Conservation (phyloP, 352 stramenopile genomes). For the Lagenidium sp. region DNA sequence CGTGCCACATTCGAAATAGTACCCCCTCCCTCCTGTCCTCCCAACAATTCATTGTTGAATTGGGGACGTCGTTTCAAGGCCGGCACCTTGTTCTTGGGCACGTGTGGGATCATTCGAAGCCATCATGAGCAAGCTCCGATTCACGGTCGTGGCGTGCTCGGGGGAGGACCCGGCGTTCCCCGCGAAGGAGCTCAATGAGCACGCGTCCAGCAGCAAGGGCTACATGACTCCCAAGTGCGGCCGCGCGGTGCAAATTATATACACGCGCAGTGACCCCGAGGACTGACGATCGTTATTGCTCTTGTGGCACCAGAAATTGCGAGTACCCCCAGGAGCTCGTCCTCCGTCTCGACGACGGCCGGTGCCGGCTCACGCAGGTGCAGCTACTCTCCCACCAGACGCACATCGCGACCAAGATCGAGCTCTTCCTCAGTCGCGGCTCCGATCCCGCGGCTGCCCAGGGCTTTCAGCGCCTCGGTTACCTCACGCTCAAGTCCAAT, state of each 20-base stretch:
- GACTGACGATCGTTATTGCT: not conserved
- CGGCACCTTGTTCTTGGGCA: too few relatives aligned
- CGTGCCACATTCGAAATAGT: too few relatives aligned
- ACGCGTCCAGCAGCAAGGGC: slow-evolving; percentile 42
- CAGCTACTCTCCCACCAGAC: slow-evolving; percentile 90
- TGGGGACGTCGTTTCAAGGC: too few relatives aligned
- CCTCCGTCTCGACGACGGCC: slow-evolving; percentile 62
- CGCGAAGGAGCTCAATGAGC: slow-evolving; percentile 77
- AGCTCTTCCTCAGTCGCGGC: slow-evolving; percentile 80
- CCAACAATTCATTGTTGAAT: too few relatives aligned
- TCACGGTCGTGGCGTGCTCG: slow-evolving; percentile 75
- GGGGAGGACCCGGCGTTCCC: slow-evolving; percentile 84
- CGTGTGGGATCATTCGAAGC: too few relatives aligned
- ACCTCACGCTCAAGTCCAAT: slow-evolving; percentile 78
- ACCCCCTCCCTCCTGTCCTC: too few relatives aligned
- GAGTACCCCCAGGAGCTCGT: slow-evolving; percentile 92
- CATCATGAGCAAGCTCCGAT: slow-evolving; percentile 78
- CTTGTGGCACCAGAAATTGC: slow-evolving; percentile 56
- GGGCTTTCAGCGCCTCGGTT: slow-evolving; percentile 80
- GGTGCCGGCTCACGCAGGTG: slow-evolving; percentile 68
- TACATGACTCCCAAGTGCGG: slow-evolving; percentile 75
- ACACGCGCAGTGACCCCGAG: too few relatives aligned
- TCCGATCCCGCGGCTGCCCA: slow-evolving; percentile 27
- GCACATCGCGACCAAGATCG: slow-evolving; percentile 90
- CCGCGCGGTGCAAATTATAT: too few relatives aligned